These are phyloP conservation scores for Liriodendron chinense DNA, from an alignment of 164 flowering plant species.

Conservation along the genomic window DNA sequence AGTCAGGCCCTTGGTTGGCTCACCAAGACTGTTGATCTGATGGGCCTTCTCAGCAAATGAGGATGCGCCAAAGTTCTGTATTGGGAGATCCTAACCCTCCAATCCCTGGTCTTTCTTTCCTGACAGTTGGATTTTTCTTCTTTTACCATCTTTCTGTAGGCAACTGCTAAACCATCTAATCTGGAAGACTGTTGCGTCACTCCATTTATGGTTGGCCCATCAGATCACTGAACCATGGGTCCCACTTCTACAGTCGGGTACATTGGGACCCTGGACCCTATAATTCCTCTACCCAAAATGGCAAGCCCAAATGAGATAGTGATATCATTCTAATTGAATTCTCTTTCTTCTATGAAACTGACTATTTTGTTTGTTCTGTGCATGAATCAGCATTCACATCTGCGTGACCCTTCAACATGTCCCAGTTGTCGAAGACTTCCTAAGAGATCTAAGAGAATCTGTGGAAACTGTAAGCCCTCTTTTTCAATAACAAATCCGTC, in stretches of 20 bases:
- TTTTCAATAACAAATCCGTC: background rate
- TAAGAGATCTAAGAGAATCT: conserved; percentile 62
- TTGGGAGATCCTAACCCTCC: no score
- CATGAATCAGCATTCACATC: conserved; percentile 74
- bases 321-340: no score
- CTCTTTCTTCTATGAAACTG: background rate
- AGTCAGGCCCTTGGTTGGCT: no score
- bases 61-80: no score
- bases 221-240: background rate
- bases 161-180: no score
- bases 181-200: no score
- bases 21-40: background rate
- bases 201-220: background rate
- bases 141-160: no score
- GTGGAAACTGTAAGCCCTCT: conserved; percentile 67
- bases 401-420: conserved; percentile 96
- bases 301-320: no score
- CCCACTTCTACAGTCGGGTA: background rate
- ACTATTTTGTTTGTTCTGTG: background rate
- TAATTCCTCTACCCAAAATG: no score
- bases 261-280: no score
- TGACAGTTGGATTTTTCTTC: no score
- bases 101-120: no score
- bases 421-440: conserved; percentile 57
- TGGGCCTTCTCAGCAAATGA: background rate